A percentile compares a stretch with the other conserved stretches of the same genome.
These are phyloP conservation scores for Podospora conica DNA, from an alignment of 495 filamentous ascomycete species.

Conservation along the genomic window DNA sequence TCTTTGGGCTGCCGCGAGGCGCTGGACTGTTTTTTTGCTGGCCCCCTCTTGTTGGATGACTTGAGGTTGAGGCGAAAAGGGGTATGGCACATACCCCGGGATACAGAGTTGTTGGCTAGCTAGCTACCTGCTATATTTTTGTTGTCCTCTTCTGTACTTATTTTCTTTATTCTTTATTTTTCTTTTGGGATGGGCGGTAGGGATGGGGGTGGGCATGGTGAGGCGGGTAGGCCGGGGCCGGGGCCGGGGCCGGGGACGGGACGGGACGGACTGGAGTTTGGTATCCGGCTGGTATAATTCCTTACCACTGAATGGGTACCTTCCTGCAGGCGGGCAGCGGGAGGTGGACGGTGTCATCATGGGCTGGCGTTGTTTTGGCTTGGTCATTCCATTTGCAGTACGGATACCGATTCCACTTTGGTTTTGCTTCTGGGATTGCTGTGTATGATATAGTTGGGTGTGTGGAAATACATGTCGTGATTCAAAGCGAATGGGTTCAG, in stretches of 20 bases:
- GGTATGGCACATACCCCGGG: not conserved
- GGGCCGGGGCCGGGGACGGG: too few species aligned
- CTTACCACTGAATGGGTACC: not conserved
- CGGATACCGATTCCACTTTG: not conserved
- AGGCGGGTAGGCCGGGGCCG: too few species aligned
- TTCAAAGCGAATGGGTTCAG: not conserved
- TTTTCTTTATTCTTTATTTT: not conserved
- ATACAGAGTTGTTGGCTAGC: not conserved
- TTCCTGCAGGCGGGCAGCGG: too few species aligned
- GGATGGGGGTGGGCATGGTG: not conserved
- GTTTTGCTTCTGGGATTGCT: not conserved
- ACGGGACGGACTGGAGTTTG: not conserved
- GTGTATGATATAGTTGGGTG: not conserved
- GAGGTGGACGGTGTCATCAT: not conserved
- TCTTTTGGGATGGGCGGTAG: not conserved
- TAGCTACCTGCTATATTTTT: not conserved
- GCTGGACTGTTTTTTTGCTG: not conserved
- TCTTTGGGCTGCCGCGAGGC: slow-evolving; percentile 4
- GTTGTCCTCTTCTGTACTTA: slow-evolving; percentile 7
- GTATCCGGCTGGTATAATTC: not conserved
- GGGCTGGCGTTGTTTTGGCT: not conserved
- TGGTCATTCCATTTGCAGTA: not conserved
- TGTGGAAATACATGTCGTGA: not conserved
- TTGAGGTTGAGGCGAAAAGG: not conserved
- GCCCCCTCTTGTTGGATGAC: not conserved